Evolutionary conservation across 176 grass and related monocot genomes (phyloP).

Genomic region (Saccharum officinarum): DNA sequence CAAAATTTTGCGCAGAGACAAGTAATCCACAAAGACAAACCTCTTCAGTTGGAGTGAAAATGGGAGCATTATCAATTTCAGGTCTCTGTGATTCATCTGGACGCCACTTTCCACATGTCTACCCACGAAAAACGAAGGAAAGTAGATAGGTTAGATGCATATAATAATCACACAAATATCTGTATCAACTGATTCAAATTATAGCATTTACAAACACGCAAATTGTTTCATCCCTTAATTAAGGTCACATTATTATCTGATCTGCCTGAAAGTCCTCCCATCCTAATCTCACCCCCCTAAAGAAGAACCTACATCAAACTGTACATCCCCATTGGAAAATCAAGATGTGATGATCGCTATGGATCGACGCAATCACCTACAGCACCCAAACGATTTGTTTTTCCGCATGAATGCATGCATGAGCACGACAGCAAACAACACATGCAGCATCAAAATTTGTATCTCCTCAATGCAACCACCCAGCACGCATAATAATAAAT

Average conservation of each 20-base stretch:
- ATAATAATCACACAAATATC: not conserved
- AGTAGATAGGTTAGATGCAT: not conserved
- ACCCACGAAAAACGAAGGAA: not conserved
- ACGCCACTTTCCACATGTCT: conserved; percentile 50
- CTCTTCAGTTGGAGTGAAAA: conserved; percentile 92
- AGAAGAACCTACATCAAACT: not conserved
- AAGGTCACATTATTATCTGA: not conserved
- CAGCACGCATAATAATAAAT: not conserved
- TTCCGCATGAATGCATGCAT: not conserved
- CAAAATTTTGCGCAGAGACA: conserved; percentile 23
- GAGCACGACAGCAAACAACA: not conserved
- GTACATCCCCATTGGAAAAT: conserved; percentile 14
- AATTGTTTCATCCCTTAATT: not conserved
- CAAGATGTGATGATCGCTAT: not conserved
- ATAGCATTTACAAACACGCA: not conserved
- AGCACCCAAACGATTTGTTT: not conserved
- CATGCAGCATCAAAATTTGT: not conserved
- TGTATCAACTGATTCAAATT: not conserved
- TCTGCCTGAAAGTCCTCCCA: conserved; percentile 2
- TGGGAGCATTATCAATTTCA: conserved; percentile 76
- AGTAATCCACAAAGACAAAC: conserved; percentile 39
- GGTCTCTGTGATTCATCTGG: conserved; percentile 63
- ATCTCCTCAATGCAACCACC: not conserved
- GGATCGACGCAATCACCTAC: not conserved
- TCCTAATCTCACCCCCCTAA: not conserved